Conservation (phyloP, 2,329 filamentous ascomycete species). For the Metarhizium rileyi region DNA sequence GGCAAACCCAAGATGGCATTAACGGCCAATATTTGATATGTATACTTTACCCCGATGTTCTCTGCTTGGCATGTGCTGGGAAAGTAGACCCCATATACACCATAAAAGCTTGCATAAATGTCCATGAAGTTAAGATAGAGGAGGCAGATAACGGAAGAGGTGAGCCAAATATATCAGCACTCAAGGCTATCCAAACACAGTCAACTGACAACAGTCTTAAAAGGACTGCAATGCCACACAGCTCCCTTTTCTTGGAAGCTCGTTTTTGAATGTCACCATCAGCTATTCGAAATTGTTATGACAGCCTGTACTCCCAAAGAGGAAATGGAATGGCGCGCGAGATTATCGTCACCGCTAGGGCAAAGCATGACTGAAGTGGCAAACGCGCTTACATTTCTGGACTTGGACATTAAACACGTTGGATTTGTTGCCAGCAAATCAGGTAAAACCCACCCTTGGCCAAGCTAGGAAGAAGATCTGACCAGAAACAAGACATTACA, state of each 20-base stretch:
- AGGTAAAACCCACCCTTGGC: slow-evolving; percentile 30
- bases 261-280: slow-evolving; percentile 66
- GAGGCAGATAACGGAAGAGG: slow-evolving; percentile 68
- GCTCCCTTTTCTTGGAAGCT: slow-evolving; percentile 89
- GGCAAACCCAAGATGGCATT: slow-evolving; percentile 59
- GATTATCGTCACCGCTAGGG: slow-evolving; percentile 46
- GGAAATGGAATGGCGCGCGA: slow-evolving; percentile 67
- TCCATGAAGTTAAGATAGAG: slow-evolving; percentile 58
- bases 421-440: slow-evolving; percentile 67
- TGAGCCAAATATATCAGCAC: slow-evolving; percentile 19
- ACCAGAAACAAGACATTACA: slow-evolving; percentile 16
- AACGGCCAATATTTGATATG: slow-evolving; percentile 77
- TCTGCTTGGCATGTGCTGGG: slow-evolving; percentile 63
- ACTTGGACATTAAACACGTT: slow-evolving; percentile 61
- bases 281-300: slow-evolving; percentile 75
- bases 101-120: slow-evolving; percentile 63
- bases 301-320: slow-evolving; percentile 78
- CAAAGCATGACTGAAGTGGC: slow-evolving; percentile 35
- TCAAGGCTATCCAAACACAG: background rate
- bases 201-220: background rate
- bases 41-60: slow-evolving; percentile 69
- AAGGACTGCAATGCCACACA: slow-evolving; percentile 79
- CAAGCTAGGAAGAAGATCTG: background rate
- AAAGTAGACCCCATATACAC: slow-evolving; percentile 59
- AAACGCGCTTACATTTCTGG: slow-evolving; percentile 52